Conservation (phyloP, 1,284 basidiomycete genomes). For the Waitea zeae region DNA sequence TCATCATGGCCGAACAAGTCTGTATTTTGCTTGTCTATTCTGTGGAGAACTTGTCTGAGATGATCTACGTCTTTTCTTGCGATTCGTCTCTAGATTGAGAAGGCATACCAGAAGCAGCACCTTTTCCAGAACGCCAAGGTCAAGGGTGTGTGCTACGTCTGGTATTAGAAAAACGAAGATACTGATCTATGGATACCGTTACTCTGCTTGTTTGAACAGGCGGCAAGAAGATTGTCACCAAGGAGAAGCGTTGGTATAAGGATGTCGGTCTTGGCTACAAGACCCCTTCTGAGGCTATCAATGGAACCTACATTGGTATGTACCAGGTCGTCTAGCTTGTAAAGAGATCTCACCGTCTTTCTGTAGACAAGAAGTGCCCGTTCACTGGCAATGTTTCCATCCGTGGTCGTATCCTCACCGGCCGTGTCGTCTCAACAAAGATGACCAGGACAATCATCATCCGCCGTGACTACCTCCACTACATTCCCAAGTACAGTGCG, state of each 20-base stretch:
- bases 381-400: slow-evolving; percentile 95
- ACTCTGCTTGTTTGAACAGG: slow-evolving; percentile 22
- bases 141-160: slow-evolving; percentile 46
- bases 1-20: too few relatives aligned
- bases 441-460: slow-evolving; percentile 99
- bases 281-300: slow-evolving; percentile 93
- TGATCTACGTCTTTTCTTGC: slow-evolving; percentile 3
- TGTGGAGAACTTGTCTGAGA: too few relatives aligned
- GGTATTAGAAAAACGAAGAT: too few relatives aligned
- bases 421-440: slow-evolving; percentile 96
- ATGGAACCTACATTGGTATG: slow-evolving; percentile 91
- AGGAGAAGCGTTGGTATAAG: slow-evolving; percentile 98
- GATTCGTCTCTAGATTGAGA: slow-evolving; percentile 70
- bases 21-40: too few relatives aligned
- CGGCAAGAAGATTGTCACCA: slow-evolving; percentile 83
- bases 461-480: slow-evolving; percentile 97
- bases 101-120: slow-evolving; percentile 93
- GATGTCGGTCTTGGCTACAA: slow-evolving; percentile 96
- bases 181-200: neutral
- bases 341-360: neutral
- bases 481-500: slow-evolving; percentile 95
- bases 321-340: slow-evolving; percentile 7
- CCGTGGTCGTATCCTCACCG: slow-evolving; percentile 96
- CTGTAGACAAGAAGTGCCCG: slow-evolving; percentile 96
- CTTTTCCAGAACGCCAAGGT: slow-evolving; percentile 98